Conservation (phyloP, 176 grass and related monocot genomes). For the Ampelocalamus luodianensis region DNA sequence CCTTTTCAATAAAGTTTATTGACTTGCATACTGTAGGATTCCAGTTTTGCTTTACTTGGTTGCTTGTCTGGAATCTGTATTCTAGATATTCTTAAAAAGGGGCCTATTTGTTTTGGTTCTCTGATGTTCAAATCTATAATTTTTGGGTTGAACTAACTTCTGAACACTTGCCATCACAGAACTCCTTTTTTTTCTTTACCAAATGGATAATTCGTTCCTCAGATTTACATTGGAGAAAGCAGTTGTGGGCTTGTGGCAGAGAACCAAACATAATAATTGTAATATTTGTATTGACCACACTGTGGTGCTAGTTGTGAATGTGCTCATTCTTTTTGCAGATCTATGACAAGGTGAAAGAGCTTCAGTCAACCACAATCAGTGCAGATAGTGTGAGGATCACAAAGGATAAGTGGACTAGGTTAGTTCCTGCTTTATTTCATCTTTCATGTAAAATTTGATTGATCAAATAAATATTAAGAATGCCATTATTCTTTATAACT, state of each 20-base stretch:
- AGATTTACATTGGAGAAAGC: not conserved
- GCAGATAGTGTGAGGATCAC: conserved; percentile 40
- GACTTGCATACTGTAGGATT: conserved; percentile 4
- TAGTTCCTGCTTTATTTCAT: conserved; percentile 30
- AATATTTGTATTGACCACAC: not conserved
- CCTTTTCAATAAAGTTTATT: conserved; percentile 15
- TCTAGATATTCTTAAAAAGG: conserved; percentile 10
- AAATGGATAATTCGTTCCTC: not conserved
- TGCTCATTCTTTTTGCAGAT: conserved; percentile 53
- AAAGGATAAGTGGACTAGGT: conserved; percentile 64
- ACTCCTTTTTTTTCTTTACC: not conserved
- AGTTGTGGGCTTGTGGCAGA: not conserved
- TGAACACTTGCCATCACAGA: not conserved
- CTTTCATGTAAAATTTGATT: conserved; percentile 30
- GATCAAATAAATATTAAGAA: not conserved
- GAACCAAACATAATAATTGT: not conserved
- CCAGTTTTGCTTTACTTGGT: conserved; percentile 5
- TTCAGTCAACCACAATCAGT: conserved; percentile 58
- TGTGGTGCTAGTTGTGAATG: conserved; percentile 10
- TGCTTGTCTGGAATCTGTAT: conserved; percentile 19
- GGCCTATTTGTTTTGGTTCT: conserved; percentile 17
- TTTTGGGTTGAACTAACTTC: conserved; percentile 20
- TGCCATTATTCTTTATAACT: not conserved
- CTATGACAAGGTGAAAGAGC: conserved; percentile 68
- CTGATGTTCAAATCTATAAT: not conserved